These are phyloP conservation scores for Acacia acuminata DNA, from an alignment of 306 rosid genomes.

Conservation along the genomic window DNA sequence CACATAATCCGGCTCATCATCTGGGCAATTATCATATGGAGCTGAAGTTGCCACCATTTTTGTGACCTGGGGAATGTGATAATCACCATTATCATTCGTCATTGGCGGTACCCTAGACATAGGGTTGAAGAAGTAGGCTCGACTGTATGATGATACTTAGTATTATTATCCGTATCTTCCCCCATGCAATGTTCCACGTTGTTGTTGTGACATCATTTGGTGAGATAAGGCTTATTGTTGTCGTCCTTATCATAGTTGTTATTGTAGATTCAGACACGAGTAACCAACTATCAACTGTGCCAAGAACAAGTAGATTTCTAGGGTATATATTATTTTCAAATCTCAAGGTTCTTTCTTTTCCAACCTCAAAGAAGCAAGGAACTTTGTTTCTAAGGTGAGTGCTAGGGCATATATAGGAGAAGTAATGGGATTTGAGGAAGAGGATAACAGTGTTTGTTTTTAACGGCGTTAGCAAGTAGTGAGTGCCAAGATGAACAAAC, in stretches of 20 bases:
- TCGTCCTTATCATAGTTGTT: too few species aligned
- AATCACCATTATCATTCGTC: neutral
- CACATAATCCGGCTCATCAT: neutral
- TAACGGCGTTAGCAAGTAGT: neutral
- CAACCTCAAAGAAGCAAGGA: neutral
- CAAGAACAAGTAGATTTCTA: neutral
- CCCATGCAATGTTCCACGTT: too few species aligned
- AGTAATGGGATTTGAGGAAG: neutral
- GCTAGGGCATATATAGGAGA: neutral
- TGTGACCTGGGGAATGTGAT: neutral
- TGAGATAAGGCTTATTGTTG: too few species aligned
- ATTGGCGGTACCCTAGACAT: neutral
- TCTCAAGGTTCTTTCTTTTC: neutral
- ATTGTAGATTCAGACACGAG: neutral
- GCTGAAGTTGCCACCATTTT: neutral
- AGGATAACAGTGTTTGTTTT: neutral
- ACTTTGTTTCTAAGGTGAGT: too few species aligned
- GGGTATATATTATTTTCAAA: neutral
- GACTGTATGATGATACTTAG: too few species aligned
- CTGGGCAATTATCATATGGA: neutral
- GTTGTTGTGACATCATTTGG: too few species aligned
- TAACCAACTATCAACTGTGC: neutral
- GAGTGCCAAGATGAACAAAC: neutral
- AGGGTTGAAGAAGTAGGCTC: neutral
- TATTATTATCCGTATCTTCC: too few species aligned